Evolutionary conservation across 768 basidiomycete genomes (phyloP).

Genomic region (Lentinula aciculospora): DNA sequence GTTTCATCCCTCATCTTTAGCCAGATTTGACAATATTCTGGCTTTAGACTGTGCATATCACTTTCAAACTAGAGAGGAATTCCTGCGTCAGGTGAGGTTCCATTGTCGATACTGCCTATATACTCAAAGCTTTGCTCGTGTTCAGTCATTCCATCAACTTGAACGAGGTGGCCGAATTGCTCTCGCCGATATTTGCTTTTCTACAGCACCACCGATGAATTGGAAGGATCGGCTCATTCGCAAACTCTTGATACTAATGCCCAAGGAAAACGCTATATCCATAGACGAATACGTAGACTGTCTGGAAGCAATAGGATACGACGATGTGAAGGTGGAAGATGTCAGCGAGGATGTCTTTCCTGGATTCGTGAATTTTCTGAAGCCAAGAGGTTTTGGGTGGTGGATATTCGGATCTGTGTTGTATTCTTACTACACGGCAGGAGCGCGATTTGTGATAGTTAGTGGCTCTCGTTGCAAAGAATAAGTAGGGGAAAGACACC

Average conservation of each 20-base stretch:
- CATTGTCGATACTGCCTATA: background rate
- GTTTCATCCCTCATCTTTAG: constrained; percentile 24
- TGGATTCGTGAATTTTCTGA: constrained; percentile 46
- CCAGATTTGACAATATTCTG: constrained; percentile 42
- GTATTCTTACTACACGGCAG: constrained; percentile 27
- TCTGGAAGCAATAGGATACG: constrained; percentile 46
- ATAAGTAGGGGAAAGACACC: too few relatives aligned
- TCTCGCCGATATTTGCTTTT: constrained; percentile 59
- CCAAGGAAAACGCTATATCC: constrained; percentile 43
- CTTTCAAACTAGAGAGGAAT: constrained; percentile 45
- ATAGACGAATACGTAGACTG: constrained; percentile 34
- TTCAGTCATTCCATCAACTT: constrained; percentile 32
- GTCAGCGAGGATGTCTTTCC: constrained; percentile 55
- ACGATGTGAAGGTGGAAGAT: constrained; percentile 49
- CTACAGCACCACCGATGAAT: constrained; percentile 19
- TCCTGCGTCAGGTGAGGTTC: constrained; percentile 37
- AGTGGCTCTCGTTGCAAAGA: constrained; percentile 18
- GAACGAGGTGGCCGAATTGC: constrained; percentile 46
- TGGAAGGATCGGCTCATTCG: constrained; percentile 21
- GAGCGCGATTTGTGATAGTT: constrained; percentile 47
- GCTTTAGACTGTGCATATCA: constrained; percentile 71
- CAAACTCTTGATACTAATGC: constrained; percentile 36
- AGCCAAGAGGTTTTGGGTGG: constrained; percentile 36
- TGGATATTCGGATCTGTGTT: constrained; percentile 34
- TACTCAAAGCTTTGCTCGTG: background rate